These are phyloP conservation scores for Termitomyces sp. DNA, from an alignment of 1,284 basidiomycete genomes.

Conservation along the genomic window DNA sequence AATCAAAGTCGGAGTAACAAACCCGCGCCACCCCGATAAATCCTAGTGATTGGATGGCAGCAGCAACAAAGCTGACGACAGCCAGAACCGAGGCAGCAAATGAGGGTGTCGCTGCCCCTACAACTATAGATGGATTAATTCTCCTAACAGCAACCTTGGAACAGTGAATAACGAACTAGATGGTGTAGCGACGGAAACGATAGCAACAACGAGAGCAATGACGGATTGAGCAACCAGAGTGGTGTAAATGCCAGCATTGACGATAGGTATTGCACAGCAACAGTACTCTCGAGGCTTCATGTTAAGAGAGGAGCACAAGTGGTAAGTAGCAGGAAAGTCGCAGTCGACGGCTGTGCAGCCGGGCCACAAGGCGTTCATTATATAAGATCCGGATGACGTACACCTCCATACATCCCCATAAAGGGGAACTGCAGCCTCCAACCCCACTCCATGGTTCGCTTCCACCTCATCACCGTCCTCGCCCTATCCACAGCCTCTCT, in stretches of 20 bases:
- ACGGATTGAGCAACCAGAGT: conserved; percentile 73
- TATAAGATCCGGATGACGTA: conserved; percentile 5
- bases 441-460: conserved; percentile 24
- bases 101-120: conserved; percentile 75
- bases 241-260: conserved; percentile 85
- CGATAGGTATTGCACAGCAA: conserved; percentile 79
- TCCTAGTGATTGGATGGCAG: conserved; percentile 72
- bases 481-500: conserved; percentile 28
- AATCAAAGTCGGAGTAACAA: conserved; percentile 17
- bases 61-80: conserved; percentile 67
- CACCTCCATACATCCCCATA: background rate
- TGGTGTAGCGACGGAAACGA: conserved; percentile 76
- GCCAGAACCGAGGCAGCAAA: conserved; percentile 75
- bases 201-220: conserved; percentile 66
- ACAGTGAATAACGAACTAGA: conserved; percentile 46
- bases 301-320: conserved; percentile 14
- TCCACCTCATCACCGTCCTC: conserved; percentile 31
- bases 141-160: background rate
- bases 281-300: conserved; percentile 74
- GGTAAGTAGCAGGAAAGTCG: background rate
- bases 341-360: conserved; percentile 6
- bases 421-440: background rate
- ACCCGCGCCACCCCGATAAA: conserved; percentile 79
- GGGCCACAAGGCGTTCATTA: background rate
- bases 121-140: conserved; percentile 49